Evolutionary conservation across 192 early-diverging fungal genomes (phyloP), one percentile per base, ranked within the genome.

Genomic region (Lunasporangiospora selenospora): DNA sequence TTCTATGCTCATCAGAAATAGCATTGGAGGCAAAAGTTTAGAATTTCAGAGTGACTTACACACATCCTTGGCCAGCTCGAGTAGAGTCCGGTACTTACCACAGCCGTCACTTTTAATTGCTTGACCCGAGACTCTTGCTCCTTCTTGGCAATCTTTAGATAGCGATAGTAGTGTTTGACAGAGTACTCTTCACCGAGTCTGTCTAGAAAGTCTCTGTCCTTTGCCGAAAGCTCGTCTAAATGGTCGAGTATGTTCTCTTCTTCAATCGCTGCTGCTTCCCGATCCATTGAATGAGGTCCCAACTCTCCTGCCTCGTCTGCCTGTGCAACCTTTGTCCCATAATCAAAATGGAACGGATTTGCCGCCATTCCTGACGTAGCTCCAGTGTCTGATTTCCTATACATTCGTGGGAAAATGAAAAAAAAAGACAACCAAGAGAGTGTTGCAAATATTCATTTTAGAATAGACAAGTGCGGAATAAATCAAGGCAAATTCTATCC

Each of bases 231-330:
- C 0, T 58, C 53, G 30, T 73, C 55, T 13, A 73, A 29, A 46
- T 63, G 69, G 21, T 73, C 69, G 34, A 73, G 33, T 27, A 73
- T 73, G 37, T 63, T 62, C 19, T 73, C 69, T 31, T 73, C 55
- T 18, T 73, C 69, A 15, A 73, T 31, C 1, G 60, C 27, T 8
- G 59, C 39, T 4, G 63, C 13, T 16, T 73, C 69, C 1, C 31
- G 38, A 3, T 63, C 69, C 6, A 40, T 26, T 16, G 42, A 32
- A 0, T 30, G 19, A 7, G 34, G 34, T 7, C 18, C 31, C 9
- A 18, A 15, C 3, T 32, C 30, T 3, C 41, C 7, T 4, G 29
- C 60, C 6, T 33, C 2, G 0, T 62, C 61, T 11, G 45, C 5
- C 18, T 69, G 49, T n/a, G 13, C 51, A 26, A 16, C 31, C 23